Percentiles rank a stretch among this genome's conserved stretches.
Evolutionary conservation across 345 rosid genomes (phyloP).

Genomic region (Zanthoxylum bungeanum): DNA sequence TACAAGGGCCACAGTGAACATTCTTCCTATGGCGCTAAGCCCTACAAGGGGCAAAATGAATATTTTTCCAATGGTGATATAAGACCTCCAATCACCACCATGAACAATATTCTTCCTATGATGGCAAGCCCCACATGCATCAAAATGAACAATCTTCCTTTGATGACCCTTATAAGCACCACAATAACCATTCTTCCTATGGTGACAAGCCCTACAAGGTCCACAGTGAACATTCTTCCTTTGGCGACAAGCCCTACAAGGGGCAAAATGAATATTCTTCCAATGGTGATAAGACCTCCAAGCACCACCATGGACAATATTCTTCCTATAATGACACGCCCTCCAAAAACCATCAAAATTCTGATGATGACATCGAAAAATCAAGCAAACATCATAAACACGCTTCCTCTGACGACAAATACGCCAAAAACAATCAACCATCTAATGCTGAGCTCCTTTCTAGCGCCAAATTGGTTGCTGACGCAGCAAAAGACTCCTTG

Average conservation of each 20-base stretch:
- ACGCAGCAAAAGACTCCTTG: conserved; percentile 48
- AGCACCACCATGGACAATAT: too few relatives aligned
- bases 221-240: too few relatives aligned
- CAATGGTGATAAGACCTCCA: not conserved
- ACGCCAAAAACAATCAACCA: conserved; percentile 21
- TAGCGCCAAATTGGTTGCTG: conserved; percentile 67
- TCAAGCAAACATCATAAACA: too few relatives aligned
- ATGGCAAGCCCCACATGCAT: not conserved
- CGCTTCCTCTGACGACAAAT: too few relatives aligned
- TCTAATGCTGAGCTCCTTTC: conserved; percentile 52
- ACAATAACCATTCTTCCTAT: not conserved
- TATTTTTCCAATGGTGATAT: not conserved
- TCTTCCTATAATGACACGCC: too few relatives aligned
- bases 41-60: too few relatives aligned
- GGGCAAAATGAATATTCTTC: too few relatives aligned
- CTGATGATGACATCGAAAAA: too few relatives aligned
- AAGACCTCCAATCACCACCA: not conserved
- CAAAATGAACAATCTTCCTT: not conserved
- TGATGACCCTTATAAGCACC: not conserved
- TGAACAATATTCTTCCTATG: not conserved
- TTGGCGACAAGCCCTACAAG: not conserved
- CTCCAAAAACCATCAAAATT: too few relatives aligned
- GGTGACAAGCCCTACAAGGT: too few relatives aligned
- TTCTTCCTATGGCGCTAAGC: too few relatives aligned
- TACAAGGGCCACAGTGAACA: too few relatives aligned